Evolutionary conservation across 1,284 basidiomycete genomes (phyloP), one percentile per base, ranked within the genome.

Genomic region (Apiotrichum gamsii): DNA sequence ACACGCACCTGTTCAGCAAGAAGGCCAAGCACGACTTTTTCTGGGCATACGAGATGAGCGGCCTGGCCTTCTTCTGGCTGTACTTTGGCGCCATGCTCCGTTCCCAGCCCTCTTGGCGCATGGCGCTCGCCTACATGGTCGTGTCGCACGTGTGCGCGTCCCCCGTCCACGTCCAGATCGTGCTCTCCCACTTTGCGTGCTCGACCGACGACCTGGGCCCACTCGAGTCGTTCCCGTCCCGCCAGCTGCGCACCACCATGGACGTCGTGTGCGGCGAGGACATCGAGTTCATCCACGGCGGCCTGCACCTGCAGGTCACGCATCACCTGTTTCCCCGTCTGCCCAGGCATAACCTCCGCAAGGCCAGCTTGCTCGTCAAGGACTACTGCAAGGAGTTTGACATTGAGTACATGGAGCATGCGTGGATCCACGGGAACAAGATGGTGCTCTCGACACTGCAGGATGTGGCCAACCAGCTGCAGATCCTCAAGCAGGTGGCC

Each of bases 271-370:
- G 93, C 72, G 82, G 84, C 1, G 77, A 83, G 3, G 81, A 81
- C 37, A 78, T 96, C 57, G 87, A 82, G 55, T 96, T 91, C 64
- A 73, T 97, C 24, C 94, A 98, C 66, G 94, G 94, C 23, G 94
- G 81, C 83, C 65, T 81, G 20, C 90, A 98, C 62, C 82, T 97
- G 39, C 94, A 98, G 72, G 90, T 97, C 32, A 90, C 94, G 5
- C 94, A 98, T 65, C 95, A 97, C 72, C 79, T 97, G 50, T 96
- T 97, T 76, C 95, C 94, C 8, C 84, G 95, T 19, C 76, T 97
- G 2, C 95, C 95, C 2, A 78, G 95, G 23, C 94, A 98, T 76
- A 94, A 96, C 65, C 78, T 98, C 42, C 81, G 83, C 31, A 78
- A 81, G 48, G 89, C 90, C 0, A 86, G 85, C 58, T 56, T 81